Evolutionary conservation across 148 eudicot genomes (phyloP), one percentile per base, ranked within the genome.

Genomic region (Rhododendron ferrugineum): DNA sequence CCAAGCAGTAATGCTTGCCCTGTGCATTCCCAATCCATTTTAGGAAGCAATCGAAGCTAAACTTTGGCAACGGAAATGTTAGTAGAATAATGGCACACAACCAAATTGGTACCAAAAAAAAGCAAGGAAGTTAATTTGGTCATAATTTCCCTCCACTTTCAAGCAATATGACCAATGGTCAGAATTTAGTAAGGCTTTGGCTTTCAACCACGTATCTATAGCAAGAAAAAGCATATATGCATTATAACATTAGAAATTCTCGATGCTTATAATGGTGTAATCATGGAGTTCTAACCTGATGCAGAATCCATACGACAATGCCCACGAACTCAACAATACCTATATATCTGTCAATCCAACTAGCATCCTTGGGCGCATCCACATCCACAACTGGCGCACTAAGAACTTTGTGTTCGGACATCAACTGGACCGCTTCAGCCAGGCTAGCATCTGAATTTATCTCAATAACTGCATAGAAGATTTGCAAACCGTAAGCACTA

Each of bases 251-350:
- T 18, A 34, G 14, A 42, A 40, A 8, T 18, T 37, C 2, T 28
- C 44, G 10, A 44, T 8, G 49, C 47, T 16, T 60, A 34, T 10
- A 42, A 2, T 7, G 64, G 14, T 44, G 14, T 37, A 49, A 32
- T 32, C 13, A 18, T 26, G 20, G 74, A n/a, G 40, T 82, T 83
- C 89, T 70, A 74, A 95, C 98, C 98, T 95, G 99, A 86, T 96
- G 97, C 78, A 96, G 86, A 60, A 96, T 93, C 99, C 99, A 96
- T 8, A 94, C 98, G 83, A 94, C 99, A 80, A 96, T 96, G 73
- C 99, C 99, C 26, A 97, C 98, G 85, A 95, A 96, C 86, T 96
- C 99, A 3, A 94, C 97, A 46, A 95, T 89, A 56, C 99, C 99
- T 42, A 96, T 85, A 83, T 96, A 96, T 89, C 98, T 91, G 78